A percentile compares a stretch with the other conserved stretches of the same genome.
phyloP scores from a whole-genome alignment of 176 grass and related monocot species.

The Musa troglodytarum region DNA sequence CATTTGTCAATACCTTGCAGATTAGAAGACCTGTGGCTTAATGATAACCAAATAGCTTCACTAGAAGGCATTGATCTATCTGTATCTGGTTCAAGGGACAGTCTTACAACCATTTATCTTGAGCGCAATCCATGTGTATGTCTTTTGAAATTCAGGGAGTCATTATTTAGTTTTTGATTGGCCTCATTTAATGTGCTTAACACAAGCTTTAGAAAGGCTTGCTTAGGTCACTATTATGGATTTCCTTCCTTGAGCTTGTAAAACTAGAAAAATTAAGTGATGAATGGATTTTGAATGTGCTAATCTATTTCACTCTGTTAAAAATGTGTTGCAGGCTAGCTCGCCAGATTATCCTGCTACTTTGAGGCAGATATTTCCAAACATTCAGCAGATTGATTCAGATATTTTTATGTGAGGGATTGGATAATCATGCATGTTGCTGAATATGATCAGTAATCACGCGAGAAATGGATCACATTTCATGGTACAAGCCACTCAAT shows the following conservation, averaged over 20 bases:
- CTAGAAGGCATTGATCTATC: conserved; percentile 54
- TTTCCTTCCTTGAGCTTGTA: too few species aligned
- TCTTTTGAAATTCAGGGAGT: conserved; percentile 13
- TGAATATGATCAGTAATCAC: neutral
- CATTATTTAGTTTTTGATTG: neutral
- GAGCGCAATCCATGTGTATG: conserved; percentile 91
- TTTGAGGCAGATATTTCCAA: conserved; percentile 70
- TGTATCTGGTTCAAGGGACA: conserved; percentile 58
- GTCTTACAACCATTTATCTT: conserved; percentile 84
- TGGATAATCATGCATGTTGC: neutral
- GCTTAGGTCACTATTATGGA: too few species aligned
- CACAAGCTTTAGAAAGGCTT: too few species aligned
- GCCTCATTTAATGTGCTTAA: neutral
- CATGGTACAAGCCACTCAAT: neutral
- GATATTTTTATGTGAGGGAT: conserved; percentile 55
- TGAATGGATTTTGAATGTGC: too few species aligned
- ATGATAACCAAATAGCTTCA: conserved; percentile 95
- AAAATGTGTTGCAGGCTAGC: conserved; percentile 54
- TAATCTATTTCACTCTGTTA: neutral
- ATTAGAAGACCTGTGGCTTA: conserved; percentile 94
- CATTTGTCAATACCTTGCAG: conserved; percentile 26
- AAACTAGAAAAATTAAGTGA: too few species aligned
- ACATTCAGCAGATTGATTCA: conserved; percentile 86
- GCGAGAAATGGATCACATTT: neutral
- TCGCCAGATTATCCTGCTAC: conserved; percentile 36